phyloP scores from a whole-genome alignment of 23 red algal genomes.

The Gracilaria domingensis region DNA sequence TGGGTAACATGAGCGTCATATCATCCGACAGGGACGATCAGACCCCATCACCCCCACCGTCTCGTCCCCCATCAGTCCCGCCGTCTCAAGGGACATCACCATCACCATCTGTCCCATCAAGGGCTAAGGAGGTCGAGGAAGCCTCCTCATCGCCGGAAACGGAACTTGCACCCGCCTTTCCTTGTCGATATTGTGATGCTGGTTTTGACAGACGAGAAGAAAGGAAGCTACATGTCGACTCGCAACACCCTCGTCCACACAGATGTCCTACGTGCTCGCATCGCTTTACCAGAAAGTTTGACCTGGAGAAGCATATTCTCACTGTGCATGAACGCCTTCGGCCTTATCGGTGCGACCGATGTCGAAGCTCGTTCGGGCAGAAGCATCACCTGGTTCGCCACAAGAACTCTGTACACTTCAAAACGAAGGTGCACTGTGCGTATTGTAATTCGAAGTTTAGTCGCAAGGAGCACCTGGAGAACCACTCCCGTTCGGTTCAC shows the following conservation, averaged over 20 bases:
- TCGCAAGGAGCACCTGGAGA: slow-evolving; percentile 53
- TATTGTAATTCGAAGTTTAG: slow-evolving; percentile 31
- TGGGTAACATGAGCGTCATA: neutral
- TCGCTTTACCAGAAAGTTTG: slow-evolving; percentile 41
- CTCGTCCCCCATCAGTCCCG: neutral
- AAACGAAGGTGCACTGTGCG: slow-evolving; percentile 34
- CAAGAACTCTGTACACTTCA: slow-evolving; percentile 57
- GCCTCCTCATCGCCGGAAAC: neutral
- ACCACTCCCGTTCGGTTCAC: slow-evolving; percentile 44
- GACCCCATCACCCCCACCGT: neutral
- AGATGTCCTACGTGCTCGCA: slow-evolving; percentile 1
- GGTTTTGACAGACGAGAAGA: neutral
- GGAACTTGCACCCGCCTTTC: neutral
- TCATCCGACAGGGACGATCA: neutral
- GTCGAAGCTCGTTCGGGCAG: slow-evolving; percentile 59
- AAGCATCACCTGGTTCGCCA: slow-evolving; percentile 74
- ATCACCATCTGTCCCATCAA: neutral
- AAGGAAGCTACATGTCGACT: neutral
- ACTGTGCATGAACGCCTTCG: slow-evolving; percentile 62
- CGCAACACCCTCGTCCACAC: neutral
- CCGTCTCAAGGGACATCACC: neutral
- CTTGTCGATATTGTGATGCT: neutral
- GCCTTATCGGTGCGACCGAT: slow-evolving; percentile 55
- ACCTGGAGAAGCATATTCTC: slow-evolving; percentile 60
- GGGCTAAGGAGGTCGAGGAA: neutral